Evolutionary conservation across 257 asterid genomes (phyloP).

Genomic region (Solanum sitiens): DNA sequence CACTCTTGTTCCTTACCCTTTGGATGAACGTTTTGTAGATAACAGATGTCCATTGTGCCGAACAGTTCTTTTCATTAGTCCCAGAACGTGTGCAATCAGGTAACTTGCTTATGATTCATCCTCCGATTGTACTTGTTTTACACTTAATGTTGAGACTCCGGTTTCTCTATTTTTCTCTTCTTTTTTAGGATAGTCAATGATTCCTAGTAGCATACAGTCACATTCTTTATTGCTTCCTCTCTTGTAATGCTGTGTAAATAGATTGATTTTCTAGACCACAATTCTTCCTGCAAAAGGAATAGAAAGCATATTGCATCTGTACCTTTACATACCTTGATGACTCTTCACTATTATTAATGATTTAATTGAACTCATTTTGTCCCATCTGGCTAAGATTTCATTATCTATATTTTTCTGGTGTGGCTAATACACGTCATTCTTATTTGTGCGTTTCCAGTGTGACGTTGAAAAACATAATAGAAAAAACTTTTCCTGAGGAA

Average conservation of each 20-base stretch:
- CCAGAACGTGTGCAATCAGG: conserved; percentile 83
- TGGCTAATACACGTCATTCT: background rate
- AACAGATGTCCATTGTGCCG: conserved; percentile 94
- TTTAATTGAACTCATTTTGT: background rate
- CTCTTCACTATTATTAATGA: background rate
- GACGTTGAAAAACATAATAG: conserved; percentile 82
- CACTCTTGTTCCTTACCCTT: background rate
- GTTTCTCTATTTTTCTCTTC: background rate
- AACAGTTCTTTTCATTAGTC: conserved; percentile 75
- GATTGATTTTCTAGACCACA: background rate
- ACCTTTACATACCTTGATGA: background rate
- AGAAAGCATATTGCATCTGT: background rate
- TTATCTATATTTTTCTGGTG: background rate
- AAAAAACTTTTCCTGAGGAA: conserved; percentile 86
- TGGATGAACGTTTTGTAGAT: conserved; percentile 34
- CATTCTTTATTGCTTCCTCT: background rate
- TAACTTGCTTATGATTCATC: conserved; percentile 21
- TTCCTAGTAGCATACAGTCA: background rate
- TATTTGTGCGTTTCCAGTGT: conserved; percentile 50
- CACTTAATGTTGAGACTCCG: background rate
- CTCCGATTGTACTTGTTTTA: background rate
- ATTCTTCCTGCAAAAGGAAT: background rate
- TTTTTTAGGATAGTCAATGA: background rate
- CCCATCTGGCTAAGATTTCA: background rate
- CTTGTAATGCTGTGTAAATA: background rate